Evolutionary conservation across 2,329 filamentous ascomycete genomes (phyloP), one percentile per base, ranked within the genome.

Genomic region (Hypoxylon sp.): DNA sequence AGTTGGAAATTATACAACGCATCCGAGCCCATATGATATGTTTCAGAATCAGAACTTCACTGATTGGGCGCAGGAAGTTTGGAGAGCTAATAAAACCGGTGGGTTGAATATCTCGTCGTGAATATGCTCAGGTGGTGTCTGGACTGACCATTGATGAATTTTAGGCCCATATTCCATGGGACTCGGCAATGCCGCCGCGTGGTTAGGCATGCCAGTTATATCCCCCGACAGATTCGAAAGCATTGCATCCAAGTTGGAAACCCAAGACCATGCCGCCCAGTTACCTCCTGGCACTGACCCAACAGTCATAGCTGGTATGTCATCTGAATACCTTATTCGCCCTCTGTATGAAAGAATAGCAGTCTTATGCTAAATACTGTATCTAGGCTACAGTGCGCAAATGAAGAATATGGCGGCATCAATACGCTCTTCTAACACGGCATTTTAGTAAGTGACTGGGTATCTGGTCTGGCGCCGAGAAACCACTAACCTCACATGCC

Each of bases 201-300:
- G 70, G 65, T 60, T 73, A 4, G 65, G 69, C 8, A 65, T 72
- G 49, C 69, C 70, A 9, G 68, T 66, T 3, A 67, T 73, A 13
- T 63, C 70, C 0, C 65, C 64, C 1, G 59, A 65, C 1, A 62
- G 58, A 6, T 68, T 66, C 35, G 66, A 70, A 8, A 59, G 59
- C 9, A 63, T 73, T 34, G 70, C 70, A 11, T 54, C 55, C 7
- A 64, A 64, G 32, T 52, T 72, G 7, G 68, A 68, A 41, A 49
- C 42, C 9, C 67, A 72, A 29, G 67, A 71, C 35, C 62, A 68
- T 9, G 66, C 65, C 8, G 59, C 66, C 8, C 63, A 68, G 17
- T 59, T 75, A 20, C 67, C 69, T 1, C 55, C 54, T 4, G 67
- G 56, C 5, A 65, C 65, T 2, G 60, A 72, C 45, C 50, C 63